Base-by-base conservation (phyloP, 1,139 yeast species). In the Blastobotrys elegans region DNA sequence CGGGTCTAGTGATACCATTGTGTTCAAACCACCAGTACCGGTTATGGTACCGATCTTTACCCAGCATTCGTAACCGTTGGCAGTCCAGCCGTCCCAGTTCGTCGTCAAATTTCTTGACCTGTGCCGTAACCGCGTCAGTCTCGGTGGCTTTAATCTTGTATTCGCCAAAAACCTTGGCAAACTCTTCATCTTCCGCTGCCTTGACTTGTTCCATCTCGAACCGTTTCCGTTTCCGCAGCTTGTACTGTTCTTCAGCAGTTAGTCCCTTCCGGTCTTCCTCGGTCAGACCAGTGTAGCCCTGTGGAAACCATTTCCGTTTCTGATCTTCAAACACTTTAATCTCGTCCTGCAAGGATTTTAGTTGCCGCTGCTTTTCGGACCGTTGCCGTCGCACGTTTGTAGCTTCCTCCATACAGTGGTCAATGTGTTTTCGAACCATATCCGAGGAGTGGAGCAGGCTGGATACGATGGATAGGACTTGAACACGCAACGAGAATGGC, bases 11-110 rank as follows among this genome's bases (percentile, higher is more conserved):
- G 48, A 87, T 72, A 0, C 97, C 97, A 60, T 84, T 84, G 54
- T 77, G 75, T 62, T 92, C 97, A 62, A 90, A 82, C 96, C 96
- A 92, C 95, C 96, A 94, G 64, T 90, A 92, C 55, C 92, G 73
- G 67, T 92, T 94, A 63, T 73, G 88, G 53, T 79, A 77, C 47
- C 96, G 72, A 64, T 92, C 99, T 54, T 81, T 77, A 4, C 99
- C 99, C 26, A 92, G 69, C 43, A 80, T 72, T 50, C 79, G 78
- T 39, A 89, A 76, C 51, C 98, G 70, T 63, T 89, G 96, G 53
- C 85, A 75, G 60, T 90, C 96, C 16, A 66, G 55, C 16, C 56
- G 58, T 2, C 65, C 58, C 22, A 71, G 54, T 44, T 63, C 63
- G 16, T 53, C 55, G 21, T 62, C 68, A n/a, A 57, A 55, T 80